phyloP scores from a whole-genome alignment of 2,329 filamentous ascomycete species.

The Colletotrichum musicola region DNA sequence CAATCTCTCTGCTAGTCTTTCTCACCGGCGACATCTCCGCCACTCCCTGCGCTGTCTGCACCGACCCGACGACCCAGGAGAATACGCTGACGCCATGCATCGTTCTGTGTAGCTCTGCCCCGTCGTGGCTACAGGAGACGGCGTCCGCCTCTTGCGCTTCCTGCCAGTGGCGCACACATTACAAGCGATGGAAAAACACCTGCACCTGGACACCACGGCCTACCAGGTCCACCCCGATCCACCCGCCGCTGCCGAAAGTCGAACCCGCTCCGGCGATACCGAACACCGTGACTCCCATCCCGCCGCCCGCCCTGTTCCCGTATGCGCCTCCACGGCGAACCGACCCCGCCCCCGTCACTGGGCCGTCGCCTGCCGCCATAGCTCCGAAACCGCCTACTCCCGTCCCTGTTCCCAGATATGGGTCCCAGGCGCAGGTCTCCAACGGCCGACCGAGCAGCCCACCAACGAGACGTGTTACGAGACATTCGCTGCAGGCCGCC shows the following conservation, averaged over 20 bases:
- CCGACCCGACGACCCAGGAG: not conserved
- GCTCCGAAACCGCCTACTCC: not conserved
- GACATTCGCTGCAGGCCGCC: constrained; percentile 3
- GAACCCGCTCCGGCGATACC: not conserved
- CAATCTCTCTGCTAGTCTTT: constrained; percentile 30
- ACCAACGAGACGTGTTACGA: constrained; percentile 14
- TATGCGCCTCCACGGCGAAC: not conserved
- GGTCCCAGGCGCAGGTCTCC: too few relatives aligned
- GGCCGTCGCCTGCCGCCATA: not conserved
- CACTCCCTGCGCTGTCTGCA: constrained; percentile 12
- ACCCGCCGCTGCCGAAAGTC: not conserved
- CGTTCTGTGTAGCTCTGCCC: constrained; percentile 42
- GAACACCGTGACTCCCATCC: not conserved
- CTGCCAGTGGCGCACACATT: constrained; percentile 47
- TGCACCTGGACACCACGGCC: constrained; percentile 43
- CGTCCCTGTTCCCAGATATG: too few relatives aligned
- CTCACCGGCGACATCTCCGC: constrained; percentile 27
- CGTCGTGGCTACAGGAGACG: constrained; percentile 34
- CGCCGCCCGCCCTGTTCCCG: not conserved
- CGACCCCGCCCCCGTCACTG: not conserved
- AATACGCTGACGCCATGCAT: constrained; percentile 43
- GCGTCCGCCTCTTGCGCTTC: constrained; percentile 46
- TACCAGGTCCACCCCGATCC: not conserved
- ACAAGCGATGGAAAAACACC: constrained; percentile 42
- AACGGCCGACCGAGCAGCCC: not conserved